Conservation (phyloP, 108 stramenopile genomes). For the Conticribra guillardii region DNA sequence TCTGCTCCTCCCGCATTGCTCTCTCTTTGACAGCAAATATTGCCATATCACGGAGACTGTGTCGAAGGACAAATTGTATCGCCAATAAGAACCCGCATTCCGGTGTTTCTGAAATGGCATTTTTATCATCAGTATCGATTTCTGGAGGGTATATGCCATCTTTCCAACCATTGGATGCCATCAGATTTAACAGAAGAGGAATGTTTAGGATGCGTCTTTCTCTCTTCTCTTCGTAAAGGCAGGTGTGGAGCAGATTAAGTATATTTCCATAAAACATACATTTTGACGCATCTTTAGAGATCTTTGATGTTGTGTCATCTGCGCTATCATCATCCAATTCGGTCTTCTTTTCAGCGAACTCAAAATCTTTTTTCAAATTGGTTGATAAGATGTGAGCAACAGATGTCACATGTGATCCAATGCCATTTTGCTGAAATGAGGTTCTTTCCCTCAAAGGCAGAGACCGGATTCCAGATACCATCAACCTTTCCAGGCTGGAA, state of each 20-base stretch:
- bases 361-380: slow-evolving; percentile 56
- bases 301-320: neutral
- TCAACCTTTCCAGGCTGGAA: slow-evolving; percentile 56
- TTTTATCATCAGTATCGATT: slow-evolving; percentile 2
- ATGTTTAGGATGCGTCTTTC: slow-evolving; percentile 64
- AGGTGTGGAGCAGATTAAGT: slow-evolving; percentile 61
- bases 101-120: slow-evolving; percentile 2
- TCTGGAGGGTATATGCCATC: slow-evolving; percentile 30
- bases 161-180: slow-evolving; percentile 38
- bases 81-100: slow-evolving; percentile 53
- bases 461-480: slow-evolving; percentile 58
- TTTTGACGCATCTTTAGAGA: slow-evolving; percentile 29
- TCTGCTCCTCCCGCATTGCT: slow-evolving; percentile 9
- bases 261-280: slow-evolving; percentile 78
- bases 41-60: slow-evolving; percentile 61
- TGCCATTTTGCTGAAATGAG: slow-evolving; percentile 45
- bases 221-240: slow-evolving; percentile 78
- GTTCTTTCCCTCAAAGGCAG: slow-evolving; percentile 36
- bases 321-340: slow-evolving; percentile 3
- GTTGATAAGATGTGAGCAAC: slow-evolving; percentile 47
- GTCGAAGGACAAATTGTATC: slow-evolving; percentile 62
- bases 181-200: slow-evolving; percentile 56
- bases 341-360: slow-evolving; percentile 1
- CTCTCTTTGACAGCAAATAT: slow-evolving; percentile 23
- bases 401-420: slow-evolving; percentile 55